phyloP scores from a whole-genome alignment of 164 flowering plant species.

The Magnolia changhungtana region DNA sequence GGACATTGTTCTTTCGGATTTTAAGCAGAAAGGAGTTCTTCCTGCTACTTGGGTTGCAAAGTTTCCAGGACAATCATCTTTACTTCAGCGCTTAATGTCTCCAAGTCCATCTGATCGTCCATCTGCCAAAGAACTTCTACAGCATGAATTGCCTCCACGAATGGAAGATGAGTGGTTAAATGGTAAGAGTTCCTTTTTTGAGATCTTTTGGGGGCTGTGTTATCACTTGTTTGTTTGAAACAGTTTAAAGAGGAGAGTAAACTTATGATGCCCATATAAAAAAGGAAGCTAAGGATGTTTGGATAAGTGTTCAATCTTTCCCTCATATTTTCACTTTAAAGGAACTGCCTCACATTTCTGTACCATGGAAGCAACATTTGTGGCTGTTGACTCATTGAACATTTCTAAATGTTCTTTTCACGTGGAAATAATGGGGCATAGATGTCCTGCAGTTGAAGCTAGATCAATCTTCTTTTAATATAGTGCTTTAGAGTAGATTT shows the following conservation, averaged over 20 bases:
- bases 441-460: no score
- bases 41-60: slow-evolving; percentile 78
- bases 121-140: slow-evolving; percentile 78
- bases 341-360: not conserved
- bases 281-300: not conserved
- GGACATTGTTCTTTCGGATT: slow-evolving; percentile 65
- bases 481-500: no score
- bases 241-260: not conserved
- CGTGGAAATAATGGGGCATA: no score
- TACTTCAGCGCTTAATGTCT: slow-evolving; percentile 71
- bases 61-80: slow-evolving; percentile 79
- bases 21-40: slow-evolving; percentile 70
- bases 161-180: slow-evolving; percentile 85
- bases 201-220: not conserved
- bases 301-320: not conserved
- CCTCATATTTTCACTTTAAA: not conserved
- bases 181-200: slow-evolving; percentile 41
- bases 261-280: not conserved
- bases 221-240: not conserved
- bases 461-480: no score
- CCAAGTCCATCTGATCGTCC: slow-evolving; percentile 92
- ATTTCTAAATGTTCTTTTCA: no score
- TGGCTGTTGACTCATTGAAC: no score
- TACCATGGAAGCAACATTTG: no score
- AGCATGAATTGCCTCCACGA: slow-evolving; percentile 74